These are phyloP conservation scores for Cutaneotrichosporon curvatum DNA, from an alignment of 1,284 basidiomycete genomes.

Conservation along the genomic window DNA sequence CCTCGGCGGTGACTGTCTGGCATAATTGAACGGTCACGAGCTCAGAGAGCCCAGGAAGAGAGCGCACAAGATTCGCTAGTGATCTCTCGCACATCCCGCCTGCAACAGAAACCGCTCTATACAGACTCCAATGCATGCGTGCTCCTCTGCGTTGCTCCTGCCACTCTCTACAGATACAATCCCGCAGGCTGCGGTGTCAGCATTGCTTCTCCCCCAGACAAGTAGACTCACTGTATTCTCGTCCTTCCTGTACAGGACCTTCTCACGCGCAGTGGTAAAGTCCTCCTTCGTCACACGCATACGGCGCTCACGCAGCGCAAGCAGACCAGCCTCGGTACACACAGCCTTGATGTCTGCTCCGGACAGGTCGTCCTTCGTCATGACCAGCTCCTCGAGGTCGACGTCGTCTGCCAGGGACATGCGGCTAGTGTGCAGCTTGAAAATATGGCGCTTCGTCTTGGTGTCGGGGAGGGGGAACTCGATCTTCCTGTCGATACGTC, in stretches of 20 bases:
- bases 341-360: constrained; percentile 98
- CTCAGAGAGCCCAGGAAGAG: too few species aligned
- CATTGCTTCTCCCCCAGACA: not conserved
- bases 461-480: constrained; percentile 90
- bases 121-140: too few species aligned
- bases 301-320: constrained; percentile 87
- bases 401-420: constrained; percentile 93
- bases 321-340: constrained; percentile 90
- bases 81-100: too few species aligned
- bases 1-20: too few species aligned
- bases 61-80: too few species aligned
- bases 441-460: constrained; percentile 96
- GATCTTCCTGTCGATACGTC: constrained; percentile 98
- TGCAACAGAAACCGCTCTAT: too few species aligned
- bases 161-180: constrained; percentile 31
- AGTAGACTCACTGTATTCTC: constrained; percentile 60
- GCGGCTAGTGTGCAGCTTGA: constrained; percentile 90
- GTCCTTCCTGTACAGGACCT: constrained; percentile 87
- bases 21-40: too few species aligned
- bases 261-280: constrained; percentile 79
- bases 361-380: constrained; percentile 91
- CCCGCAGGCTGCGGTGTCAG: constrained; percentile 28
- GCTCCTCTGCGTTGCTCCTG: too few species aligned
- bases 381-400: constrained; percentile 91
- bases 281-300: constrained; percentile 95